Evolutionary conservation across 2,329 filamentous ascomycete genomes (phyloP), one percentile per base, ranked within the genome.

Genomic region (Calonectria pauciramosa): DNA sequence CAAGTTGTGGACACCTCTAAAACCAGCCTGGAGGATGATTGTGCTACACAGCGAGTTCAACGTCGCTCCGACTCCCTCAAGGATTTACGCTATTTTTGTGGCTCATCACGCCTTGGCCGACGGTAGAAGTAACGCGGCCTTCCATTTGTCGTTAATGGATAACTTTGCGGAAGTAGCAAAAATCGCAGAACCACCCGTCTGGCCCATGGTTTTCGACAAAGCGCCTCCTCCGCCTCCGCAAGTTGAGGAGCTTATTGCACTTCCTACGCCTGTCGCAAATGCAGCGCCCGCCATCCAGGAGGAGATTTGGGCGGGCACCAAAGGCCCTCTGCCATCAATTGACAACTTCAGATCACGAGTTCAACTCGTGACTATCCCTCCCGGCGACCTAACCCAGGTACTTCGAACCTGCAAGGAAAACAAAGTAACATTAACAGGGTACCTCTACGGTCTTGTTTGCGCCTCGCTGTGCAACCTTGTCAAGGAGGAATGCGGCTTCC

Each of bases 31-130:
- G 77, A 78, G 56, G 5, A 41, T 64, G 1, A 20, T 76, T 18
- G n/a, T 74, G 1, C 3, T 78, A 0, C 51, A 71, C 3, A 32
- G 71, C 20, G 3, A 36, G 1, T 1, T 23, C 38, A 11, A 30
- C 6, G 10, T 23, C 10, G 13, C 26, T 0, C 0, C 1, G 14
- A 10, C n/a, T 16, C 26, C 13, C 1, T 5, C 9, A 1, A 78
- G 26, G 13, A 6, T 78, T 0, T 47, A 72, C 2, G 49, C 74
- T 11, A 26, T 59, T 13, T 78, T 78, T 41, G 11, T 75, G 4
- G 51, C 72, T 0, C 74, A 78, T 2, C 77, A 78, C 18, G 74
- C 76, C 1, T 63, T 78, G 1, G 70, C 70, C 0, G 76, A 78
- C 32, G 77, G 76, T 1, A 0, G 76, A 18, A 78, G 77, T 0